phyloP scores from a whole-genome alignment of 148 eudicot species.

The Limonium bicolor region DNA sequence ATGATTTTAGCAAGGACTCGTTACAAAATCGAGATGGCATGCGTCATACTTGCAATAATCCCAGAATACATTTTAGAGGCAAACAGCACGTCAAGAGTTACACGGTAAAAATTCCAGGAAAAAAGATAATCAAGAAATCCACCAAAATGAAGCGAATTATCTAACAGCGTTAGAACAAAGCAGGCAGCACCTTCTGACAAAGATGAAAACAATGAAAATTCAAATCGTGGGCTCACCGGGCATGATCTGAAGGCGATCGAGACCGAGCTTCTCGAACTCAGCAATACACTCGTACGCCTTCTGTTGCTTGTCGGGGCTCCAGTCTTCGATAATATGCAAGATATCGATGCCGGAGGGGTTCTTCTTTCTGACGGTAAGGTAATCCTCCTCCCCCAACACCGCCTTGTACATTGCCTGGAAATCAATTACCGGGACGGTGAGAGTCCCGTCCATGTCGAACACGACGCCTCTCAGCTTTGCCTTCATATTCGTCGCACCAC shows the following conservation, averaged over 20 bases:
- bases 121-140: too few species aligned
- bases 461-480: slow-evolving; percentile 59
- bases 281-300: slow-evolving; percentile 61
- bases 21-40: too few species aligned
- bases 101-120: too few species aligned
- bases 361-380: slow-evolving; percentile 20
- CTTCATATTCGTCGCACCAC: slow-evolving; percentile 2
- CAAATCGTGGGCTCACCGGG: slow-evolving; percentile 64
- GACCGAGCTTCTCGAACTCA: slow-evolving; percentile 56
- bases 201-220: neutral
- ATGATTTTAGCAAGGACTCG: too few species aligned
- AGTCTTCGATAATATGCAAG: slow-evolving; percentile 48
- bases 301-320: slow-evolving; percentile 36
- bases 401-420: slow-evolving; percentile 83
- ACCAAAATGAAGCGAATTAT: too few species aligned
- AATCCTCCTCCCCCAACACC: slow-evolving; percentile 54
- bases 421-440: slow-evolving; percentile 81
- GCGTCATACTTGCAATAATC: too few species aligned
- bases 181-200: neutral
- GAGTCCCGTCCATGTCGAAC: slow-evolving; percentile 98
- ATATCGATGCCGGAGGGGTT: slow-evolving; percentile 72
- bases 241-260: slow-evolving; percentile 83
- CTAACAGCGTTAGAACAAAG: too few species aligned
- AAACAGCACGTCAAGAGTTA: too few species aligned
- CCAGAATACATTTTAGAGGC: too few species aligned